A percentile compares a stretch with the other conserved stretches of the same genome.
phyloP scores from a whole-genome alignment of 1,284 basidiomycete genomes.

The Melampsora americana region DNA sequence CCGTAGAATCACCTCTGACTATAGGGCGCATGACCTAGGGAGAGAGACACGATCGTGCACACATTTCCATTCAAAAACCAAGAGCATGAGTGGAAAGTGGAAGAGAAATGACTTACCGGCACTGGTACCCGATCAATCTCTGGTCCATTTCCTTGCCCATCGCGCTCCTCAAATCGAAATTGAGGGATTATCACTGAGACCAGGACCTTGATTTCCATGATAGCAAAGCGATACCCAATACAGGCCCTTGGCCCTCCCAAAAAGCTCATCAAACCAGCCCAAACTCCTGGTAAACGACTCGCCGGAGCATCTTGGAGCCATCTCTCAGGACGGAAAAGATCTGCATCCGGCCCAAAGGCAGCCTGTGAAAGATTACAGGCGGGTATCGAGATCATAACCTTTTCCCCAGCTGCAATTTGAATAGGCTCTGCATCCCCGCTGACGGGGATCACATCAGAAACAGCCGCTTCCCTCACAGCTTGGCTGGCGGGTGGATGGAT shows the following conservation, averaged over 20 bases:
- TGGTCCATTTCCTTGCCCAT: neutral
- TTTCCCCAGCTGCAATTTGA: slow-evolving; percentile 61
- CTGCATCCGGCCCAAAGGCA: slow-evolving; percentile 69
- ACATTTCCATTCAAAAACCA: neutral
- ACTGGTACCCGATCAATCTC: neutral
- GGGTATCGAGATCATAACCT: slow-evolving; percentile 64
- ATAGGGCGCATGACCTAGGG: neutral
- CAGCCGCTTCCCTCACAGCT: slow-evolving; percentile 68
- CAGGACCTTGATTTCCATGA: slow-evolving; percentile 55
- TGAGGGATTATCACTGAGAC: neutral
- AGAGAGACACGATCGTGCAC: neutral
- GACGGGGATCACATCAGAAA: slow-evolving; percentile 68
- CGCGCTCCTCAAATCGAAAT: slow-evolving; percentile 12
- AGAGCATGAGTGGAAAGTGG: no score
- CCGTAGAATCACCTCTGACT: neutral
- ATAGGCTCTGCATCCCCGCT: slow-evolving; percentile 54
- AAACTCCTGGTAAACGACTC: slow-evolving; percentile 51
- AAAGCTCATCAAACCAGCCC: slow-evolving; percentile 55
- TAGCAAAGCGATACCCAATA: slow-evolving; percentile 57
- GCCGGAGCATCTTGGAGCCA: slow-evolving; percentile 38
- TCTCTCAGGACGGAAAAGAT: slow-evolving; percentile 62
- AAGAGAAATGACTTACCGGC: neutral
- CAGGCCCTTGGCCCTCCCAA: no score
- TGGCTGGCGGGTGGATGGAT: slow-evolving; percentile 54
- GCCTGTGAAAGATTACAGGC: slow-evolving; percentile 63